phyloP scores from a whole-genome alignment of 140 eudicot species.

The Cichorium intybus region DNA sequence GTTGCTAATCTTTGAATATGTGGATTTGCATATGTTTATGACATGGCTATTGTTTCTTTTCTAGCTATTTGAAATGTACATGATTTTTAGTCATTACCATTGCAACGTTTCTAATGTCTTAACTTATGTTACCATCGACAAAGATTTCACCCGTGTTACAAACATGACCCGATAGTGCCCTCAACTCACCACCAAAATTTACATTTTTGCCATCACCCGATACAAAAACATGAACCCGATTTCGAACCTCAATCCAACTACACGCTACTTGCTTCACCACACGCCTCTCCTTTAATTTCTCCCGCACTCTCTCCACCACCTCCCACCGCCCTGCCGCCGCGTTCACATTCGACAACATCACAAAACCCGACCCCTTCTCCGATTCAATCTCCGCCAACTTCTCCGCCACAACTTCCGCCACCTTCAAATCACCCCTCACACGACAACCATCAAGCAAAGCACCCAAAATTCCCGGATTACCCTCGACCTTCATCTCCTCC shows the following conservation, averaged over 20 bases:
- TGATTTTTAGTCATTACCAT: no score
- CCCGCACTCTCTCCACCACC: constrained; percentile 48
- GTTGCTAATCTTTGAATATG: background rate
- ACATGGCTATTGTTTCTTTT: background rate
- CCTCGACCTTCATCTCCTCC: constrained; percentile 33
- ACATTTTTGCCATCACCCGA: constrained; percentile 23
- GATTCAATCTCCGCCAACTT: constrained; percentile 53
- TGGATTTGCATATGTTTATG: background rate
- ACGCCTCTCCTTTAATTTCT: constrained; percentile 29
- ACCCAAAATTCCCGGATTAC: constrained; percentile 58
- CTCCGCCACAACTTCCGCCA: constrained; percentile 44
- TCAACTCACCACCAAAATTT: constrained; percentile 12
- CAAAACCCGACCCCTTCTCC: constrained; percentile 37
- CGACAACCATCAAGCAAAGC: constrained; percentile 55
- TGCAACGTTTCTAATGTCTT: background rate
- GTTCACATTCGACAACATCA: constrained; percentile 47
- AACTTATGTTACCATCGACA: background rate
- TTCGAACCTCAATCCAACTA: constrained; percentile 57
- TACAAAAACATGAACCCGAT: constrained; percentile 38
- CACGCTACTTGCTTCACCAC: constrained; percentile 47
- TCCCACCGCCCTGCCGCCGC: constrained; percentile 62
- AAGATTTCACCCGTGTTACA: constrained; percentile 14
- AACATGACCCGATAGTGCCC: constrained; percentile 18
- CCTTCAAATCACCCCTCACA: constrained; percentile 33
- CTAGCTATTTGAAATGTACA: no score